Percentiles rank a stretch among this genome's conserved stretches.
Evolutionary conservation across 2,329 filamentous ascomycete species (phyloP).

Genomic region (Aspergillus fumigatus): DNA sequence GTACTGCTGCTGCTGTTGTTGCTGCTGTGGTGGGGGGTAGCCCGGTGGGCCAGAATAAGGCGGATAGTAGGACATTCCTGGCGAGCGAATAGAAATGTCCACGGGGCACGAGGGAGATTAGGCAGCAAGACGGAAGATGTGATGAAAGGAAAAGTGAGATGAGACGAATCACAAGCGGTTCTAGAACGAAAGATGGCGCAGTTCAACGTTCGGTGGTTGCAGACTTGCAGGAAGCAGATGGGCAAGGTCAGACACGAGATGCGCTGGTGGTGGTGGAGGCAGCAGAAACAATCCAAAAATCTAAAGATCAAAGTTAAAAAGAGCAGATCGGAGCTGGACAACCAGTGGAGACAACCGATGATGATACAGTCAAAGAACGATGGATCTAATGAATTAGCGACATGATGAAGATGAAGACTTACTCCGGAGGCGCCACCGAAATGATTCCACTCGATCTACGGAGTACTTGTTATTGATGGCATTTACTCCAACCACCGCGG

Average conservation of each 20-base stretch:
- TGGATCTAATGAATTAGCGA: background rate
- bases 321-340: background rate
- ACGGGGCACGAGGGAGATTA: constrained; percentile 4
- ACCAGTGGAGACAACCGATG: background rate
- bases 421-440: background rate
- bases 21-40: constrained; percentile 48
- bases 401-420: background rate
- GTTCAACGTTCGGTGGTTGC: background rate
- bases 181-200: constrained; percentile 6
- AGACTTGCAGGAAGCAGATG: background rate
- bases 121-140: background rate
- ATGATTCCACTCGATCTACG: too few relatives aligned
- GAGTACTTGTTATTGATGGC: too few relatives aligned
- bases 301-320: background rate
- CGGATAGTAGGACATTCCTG: constrained; percentile 60
- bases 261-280: background rate
- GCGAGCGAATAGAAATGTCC: background rate
- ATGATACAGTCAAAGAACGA: background rate
- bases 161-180: constrained; percentile 3
- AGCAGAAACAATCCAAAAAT: background rate
- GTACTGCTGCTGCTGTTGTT: constrained; percentile 8
- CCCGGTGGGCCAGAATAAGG: constrained; percentile 54
- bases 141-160: background rate
- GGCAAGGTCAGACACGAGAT: background rate
- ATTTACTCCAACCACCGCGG: background rate